A percentile compares a stretch with the other conserved stretches of the same genome.
Evolutionary conservation across 2,329 filamentous ascomycete species (phyloP).

Genomic region (Cordyceps farinosa): DNA sequence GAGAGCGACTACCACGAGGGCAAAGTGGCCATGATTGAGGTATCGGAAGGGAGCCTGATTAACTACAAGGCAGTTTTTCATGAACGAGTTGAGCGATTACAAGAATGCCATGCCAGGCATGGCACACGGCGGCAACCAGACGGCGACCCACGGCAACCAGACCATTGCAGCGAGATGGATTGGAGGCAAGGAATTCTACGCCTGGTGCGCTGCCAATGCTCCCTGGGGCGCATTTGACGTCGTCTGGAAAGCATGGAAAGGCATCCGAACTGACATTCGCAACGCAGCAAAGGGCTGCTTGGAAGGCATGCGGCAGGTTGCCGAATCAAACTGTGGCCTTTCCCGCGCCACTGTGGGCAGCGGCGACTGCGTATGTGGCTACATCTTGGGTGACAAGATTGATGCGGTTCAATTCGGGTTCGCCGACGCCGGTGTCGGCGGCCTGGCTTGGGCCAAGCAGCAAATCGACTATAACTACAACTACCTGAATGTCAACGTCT

Average conservation of each 20-base stretch:
- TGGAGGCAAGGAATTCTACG: background rate
- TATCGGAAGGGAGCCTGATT: background rate
- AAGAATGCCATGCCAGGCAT: background rate
- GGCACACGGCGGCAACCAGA: too few species aligned
- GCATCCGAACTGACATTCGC: background rate
- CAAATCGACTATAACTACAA: background rate
- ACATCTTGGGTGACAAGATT: background rate
- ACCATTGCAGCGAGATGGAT: background rate
- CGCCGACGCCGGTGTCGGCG: background rate
- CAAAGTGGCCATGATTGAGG: background rate
- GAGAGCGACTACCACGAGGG: background rate
- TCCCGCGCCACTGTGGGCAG: background rate
- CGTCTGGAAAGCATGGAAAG: background rate
- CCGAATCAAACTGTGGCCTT: background rate
- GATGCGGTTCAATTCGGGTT: background rate
- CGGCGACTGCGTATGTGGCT: background rate
- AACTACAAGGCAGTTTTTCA: background rate
- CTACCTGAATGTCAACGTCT: background rate
- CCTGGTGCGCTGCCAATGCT: background rate
- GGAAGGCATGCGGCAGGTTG: background rate
- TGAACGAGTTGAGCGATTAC: background rate
- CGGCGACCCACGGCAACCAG: background rate
- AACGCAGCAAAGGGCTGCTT: background rate
- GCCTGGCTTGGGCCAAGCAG: background rate
- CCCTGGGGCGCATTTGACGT: background rate